phyloP scores from a whole-genome alignment of 1,284 basidiomycete genomes.

The Trichosporon asahii region DNA sequence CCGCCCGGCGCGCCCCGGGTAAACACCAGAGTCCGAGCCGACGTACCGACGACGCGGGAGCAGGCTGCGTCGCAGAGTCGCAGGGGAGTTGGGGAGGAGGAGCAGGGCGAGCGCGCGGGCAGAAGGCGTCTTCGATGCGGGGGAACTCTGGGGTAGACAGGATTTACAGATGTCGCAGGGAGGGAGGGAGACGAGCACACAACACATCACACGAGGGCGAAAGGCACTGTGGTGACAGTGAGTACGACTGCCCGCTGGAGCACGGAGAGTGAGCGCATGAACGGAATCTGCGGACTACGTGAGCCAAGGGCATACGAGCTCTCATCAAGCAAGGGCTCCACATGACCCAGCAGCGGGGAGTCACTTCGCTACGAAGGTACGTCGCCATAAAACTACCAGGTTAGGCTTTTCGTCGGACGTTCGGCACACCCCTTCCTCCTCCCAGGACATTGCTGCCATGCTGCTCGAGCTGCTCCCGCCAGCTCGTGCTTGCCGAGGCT shows the following conservation, averaged over 20 bases:
- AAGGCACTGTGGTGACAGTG: neutral
- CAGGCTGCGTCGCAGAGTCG: neutral
- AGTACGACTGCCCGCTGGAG: neutral
- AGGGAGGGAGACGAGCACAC: neutral
- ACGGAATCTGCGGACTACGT: neutral
- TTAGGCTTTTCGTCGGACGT: slow-evolving; percentile 3
- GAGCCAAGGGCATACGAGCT: neutral
- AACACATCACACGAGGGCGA: neutral
- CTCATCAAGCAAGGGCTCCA: neutral
- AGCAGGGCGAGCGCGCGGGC: neutral
- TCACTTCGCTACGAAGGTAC: neutral
- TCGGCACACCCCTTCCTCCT: neutral
- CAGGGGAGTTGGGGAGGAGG: neutral
- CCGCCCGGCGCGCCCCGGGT: slow-evolving; percentile 5
- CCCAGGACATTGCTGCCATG: neutral
- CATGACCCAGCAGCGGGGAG: neutral
- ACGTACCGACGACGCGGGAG: slow-evolving; percentile 1
- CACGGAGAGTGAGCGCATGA: neutral
- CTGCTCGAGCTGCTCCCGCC: neutral
- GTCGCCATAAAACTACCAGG: neutral
- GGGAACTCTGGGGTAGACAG: neutral
- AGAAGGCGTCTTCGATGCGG: neutral
- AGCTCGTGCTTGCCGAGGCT: neutral
- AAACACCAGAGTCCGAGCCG: slow-evolving; percentile 4
- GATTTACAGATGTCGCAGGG: neutral